Percentiles rank a stretch among this genome's conserved stretches.
phyloP scores from a whole-genome alignment of 495 filamentous ascomycete genomes.

The Podospora sp. region DNA sequence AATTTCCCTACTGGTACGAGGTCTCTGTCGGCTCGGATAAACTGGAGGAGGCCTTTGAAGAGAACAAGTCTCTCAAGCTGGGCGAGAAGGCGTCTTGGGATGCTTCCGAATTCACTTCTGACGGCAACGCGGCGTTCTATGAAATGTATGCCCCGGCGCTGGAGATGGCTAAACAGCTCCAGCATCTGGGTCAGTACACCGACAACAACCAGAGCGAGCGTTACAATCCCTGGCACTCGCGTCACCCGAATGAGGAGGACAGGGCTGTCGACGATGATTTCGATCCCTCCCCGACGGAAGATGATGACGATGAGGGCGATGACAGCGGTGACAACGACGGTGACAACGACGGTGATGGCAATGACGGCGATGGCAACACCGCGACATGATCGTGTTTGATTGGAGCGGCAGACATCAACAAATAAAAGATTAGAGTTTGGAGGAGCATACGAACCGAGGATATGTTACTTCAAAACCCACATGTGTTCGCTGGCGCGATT shows the following conservation, averaged over 20 bases:
- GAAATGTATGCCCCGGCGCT: constrained; percentile 36
- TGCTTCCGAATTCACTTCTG: neutral
- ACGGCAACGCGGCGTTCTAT: constrained; percentile 16
- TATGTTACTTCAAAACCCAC: too few species aligned
- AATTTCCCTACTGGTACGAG: neutral
- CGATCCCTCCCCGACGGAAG: too few species aligned
- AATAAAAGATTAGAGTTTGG: too few species aligned
- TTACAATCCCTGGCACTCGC: neutral
- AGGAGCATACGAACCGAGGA: too few species aligned
- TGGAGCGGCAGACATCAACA: too few species aligned
- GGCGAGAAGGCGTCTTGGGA: neutral
- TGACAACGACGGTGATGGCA: too few species aligned
- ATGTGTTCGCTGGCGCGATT: too few species aligned
- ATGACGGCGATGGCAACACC: too few species aligned
- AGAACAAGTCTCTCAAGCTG: neutral
- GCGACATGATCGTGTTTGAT: too few species aligned
- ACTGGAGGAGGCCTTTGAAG: neutral
- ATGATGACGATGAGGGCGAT: too few species aligned
- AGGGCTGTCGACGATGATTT: too few species aligned
- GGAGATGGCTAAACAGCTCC: constrained; percentile 39
- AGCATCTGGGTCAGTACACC: constrained; percentile 36
- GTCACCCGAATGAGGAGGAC: neutral
- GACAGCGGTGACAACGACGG: too few species aligned
- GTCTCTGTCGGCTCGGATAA: neutral
- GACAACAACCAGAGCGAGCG: constrained; percentile 30